Percentiles rank a stretch among this genome's conserved stretches.
Evolutionary conservation across 257 asterid genomes (phyloP).

Genomic region (Pogostemon cablin): DNA sequence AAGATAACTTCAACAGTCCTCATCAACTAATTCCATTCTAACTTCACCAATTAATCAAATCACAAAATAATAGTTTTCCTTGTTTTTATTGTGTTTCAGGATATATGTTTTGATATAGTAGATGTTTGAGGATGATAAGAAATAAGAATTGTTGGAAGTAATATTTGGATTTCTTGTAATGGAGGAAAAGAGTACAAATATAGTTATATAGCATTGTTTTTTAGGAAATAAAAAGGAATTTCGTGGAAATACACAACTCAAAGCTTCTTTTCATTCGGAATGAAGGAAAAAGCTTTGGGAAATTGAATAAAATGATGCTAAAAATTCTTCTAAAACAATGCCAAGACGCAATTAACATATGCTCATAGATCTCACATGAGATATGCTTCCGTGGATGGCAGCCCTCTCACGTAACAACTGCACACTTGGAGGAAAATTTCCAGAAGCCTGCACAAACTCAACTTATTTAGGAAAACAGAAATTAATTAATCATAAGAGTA

Average conservation of each 20-base stretch:
- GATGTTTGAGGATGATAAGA: background rate
- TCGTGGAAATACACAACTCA: background rate
- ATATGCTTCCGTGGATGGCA: conserved; percentile 79
- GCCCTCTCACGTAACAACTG: conserved; percentile 86
- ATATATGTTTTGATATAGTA: background rate
- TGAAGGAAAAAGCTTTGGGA: background rate
- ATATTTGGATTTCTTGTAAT: background rate
- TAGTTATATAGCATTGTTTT: background rate
- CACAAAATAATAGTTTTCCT: background rate
- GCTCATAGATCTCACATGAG: conserved; percentile 62
- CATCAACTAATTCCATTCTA: conserved; percentile 11
- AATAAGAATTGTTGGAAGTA: background rate
- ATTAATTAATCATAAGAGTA: conserved; percentile 16
- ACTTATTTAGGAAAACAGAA: conserved; percentile 18
- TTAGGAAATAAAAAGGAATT: background rate
- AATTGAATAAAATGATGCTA: background rate
- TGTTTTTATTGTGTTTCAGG: background rate
- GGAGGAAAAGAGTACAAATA: background rate
- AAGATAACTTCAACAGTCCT: conserved; percentile 8
- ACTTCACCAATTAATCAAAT: conserved; percentile 17
- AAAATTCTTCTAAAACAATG: conserved; percentile 9
- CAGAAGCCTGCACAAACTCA: conserved; percentile 70
- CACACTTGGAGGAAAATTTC: conserved; percentile 68
- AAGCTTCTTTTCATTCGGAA: background rate
- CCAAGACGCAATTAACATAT: conserved; percentile 24